Evolutionary conservation across 192 early-diverging fungal genomes (phyloP), one percentile per base, ranked within the genome.

Genomic region (Rhizoclosmatium sp.): DNA sequence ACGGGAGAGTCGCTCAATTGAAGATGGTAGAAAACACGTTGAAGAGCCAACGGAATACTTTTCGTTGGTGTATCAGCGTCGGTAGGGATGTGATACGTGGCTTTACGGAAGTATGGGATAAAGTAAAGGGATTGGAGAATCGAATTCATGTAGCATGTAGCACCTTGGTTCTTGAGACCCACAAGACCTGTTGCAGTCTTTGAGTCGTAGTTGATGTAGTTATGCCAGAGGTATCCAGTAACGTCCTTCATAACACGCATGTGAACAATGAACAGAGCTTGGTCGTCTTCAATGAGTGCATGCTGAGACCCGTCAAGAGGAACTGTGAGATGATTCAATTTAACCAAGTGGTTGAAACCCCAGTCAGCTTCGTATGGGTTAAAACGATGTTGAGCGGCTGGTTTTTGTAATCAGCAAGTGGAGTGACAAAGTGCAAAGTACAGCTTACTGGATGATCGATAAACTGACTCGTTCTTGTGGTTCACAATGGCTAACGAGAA

Each of bases 121-220:
- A 93, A 97, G 80, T 93, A 99, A 44, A 98, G 87, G 40, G 95
- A 96, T 80, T 99, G 98, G 49, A 99, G 89, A 31, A 98, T 85
- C 67, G 96, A 97, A 87, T 98, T 99, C 96, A 99, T 97, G 82
- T 99, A 99, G 87, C 98, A 97, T 0, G 98, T 99, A 1, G 97
- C 96, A 19, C 96, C 98, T 82, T 98, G 97, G 83, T 99, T 99
- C 75, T 93, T 94, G 73, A 99, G 83, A 0, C 97, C 98, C 21
- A 98, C 94, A 81, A 89, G 94, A 5, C 98, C 97, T 39, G 96
- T 97, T 79, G 92, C 88, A 64, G 88, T 87, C 82, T 94, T 95
- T 31, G 97, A 98, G 81, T 96, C 94, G 85, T 95, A 97, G 81
- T 97, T 90, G 67, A 89, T 82, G 83, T 98, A 96, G 78, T 93